Evolutionary conservation across 2,329 filamentous ascomycete species (phyloP).

Genomic region (Cylindrodendrum hubeiense): DNA sequence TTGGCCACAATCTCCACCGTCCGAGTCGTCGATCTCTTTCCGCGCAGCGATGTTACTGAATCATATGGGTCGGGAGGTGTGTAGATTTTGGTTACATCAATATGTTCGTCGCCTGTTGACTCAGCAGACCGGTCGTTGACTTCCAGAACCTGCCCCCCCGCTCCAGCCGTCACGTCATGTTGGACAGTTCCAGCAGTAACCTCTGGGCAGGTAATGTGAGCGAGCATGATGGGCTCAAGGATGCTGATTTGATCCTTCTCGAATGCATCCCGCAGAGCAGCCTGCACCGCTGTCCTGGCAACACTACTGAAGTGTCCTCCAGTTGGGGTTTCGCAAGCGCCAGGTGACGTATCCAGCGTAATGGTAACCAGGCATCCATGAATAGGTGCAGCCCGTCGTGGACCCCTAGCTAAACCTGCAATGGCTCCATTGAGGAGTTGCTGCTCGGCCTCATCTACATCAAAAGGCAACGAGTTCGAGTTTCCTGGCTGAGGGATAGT

Average conservation of each 20-base stretch:
- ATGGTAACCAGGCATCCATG: conserved; percentile 81
- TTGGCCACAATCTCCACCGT: conserved; percentile 81
- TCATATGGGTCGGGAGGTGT: conserved; percentile 87
- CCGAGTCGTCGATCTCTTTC: conserved; percentile 61
- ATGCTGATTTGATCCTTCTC: conserved; percentile 70
- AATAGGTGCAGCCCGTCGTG: conserved; percentile 82
- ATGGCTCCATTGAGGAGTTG: conserved; percentile 83
- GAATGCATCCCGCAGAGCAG: conserved; percentile 74
- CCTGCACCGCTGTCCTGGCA: conserved; percentile 72
- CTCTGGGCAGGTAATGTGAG: conserved; percentile 88
- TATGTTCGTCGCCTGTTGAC: conserved; percentile 53
- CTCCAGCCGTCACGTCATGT: conserved; percentile 80
- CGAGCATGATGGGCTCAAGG: conserved; percentile 95
- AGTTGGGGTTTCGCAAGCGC: conserved; percentile 67
- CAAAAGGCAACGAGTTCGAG: conserved; percentile 62
- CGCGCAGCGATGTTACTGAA: conserved; percentile 67
- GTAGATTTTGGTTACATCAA: conserved; percentile 84
- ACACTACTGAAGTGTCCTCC: conserved; percentile 77
- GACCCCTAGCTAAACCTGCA: conserved; percentile 87
- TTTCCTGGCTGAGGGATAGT: conserved; percentile 63
- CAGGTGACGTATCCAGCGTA: conserved; percentile 73
- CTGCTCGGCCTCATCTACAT: conserved; percentile 63
- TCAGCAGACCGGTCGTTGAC: conserved; percentile 68
- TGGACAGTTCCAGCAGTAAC: conserved; percentile 83
- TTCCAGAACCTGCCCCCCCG: conserved; percentile 80